Percentiles rank a stretch among this genome's conserved stretches.
phyloP scores from a whole-genome alignment of 768 basidiomycete genomes.

The Imleria badia region DNA sequence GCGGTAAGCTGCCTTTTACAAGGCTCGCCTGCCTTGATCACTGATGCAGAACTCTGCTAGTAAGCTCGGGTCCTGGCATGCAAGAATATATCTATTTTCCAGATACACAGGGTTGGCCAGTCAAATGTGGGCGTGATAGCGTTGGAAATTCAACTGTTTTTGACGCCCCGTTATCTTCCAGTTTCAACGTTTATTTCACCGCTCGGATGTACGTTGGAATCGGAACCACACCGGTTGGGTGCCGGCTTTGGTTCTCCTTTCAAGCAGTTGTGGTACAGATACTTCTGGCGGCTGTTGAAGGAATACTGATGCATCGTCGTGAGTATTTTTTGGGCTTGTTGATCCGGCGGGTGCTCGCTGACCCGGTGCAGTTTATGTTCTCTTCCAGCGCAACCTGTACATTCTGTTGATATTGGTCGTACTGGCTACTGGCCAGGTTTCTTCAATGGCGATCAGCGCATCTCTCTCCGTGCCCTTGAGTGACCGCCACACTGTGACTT shows the following conservation, averaged over 20 bases:
- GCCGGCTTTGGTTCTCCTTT: constrained; percentile 18
- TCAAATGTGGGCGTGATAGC: constrained; percentile 15
- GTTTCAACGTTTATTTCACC: constrained; percentile 24
- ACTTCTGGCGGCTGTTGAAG: constrained; percentile 12
- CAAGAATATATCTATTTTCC: constrained; percentile 9
- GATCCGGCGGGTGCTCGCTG: not conserved
- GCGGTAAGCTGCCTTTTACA: constrained; percentile 13
- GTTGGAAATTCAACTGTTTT: not conserved
- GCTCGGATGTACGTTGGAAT: constrained; percentile 15
- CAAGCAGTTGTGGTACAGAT: constrained; percentile 14
- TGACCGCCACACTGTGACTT: constrained; percentile 10
- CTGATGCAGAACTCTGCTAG: not conserved
- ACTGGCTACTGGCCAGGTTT: constrained; percentile 11
- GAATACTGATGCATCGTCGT: constrained; percentile 20
- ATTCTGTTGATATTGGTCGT: constrained; percentile 7
- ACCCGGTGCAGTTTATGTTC: constrained; percentile 15
- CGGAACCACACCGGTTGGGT: constrained; percentile 1
- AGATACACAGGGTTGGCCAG: constrained; percentile 20
- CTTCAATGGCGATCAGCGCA: constrained; percentile 19
- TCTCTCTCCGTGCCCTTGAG: constrained; percentile 4
- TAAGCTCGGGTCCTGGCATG: constrained; percentile 3
- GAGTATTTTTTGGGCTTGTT: not conserved
- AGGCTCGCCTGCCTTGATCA: not conserved
- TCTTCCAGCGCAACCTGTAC: constrained; percentile 6
- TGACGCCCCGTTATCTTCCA: not conserved